Conservation (phyloP, 1,284 basidiomycete genomes). For the Ganoderma sinense region DNA sequence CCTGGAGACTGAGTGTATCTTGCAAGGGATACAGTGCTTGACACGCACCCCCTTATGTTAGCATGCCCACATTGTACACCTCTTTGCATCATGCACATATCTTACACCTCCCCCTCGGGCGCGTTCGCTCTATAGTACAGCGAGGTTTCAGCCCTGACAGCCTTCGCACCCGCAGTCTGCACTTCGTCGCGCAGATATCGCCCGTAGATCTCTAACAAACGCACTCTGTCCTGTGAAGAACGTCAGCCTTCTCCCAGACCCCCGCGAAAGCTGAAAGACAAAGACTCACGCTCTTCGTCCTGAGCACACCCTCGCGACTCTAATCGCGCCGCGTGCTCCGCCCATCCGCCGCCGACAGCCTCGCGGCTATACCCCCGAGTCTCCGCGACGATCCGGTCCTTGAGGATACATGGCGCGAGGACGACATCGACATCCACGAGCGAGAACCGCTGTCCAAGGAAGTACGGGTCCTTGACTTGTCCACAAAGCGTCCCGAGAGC, state of each 20-base stretch:
- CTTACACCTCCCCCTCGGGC: no score
- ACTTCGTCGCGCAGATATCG: constrained; percentile 65
- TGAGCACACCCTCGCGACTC: constrained; percentile 55
- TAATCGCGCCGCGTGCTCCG: constrained; percentile 52
- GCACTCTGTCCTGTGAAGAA: constrained; percentile 49
- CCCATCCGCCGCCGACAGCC: constrained; percentile 55
- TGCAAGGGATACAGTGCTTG: no score
- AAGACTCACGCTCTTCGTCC: constrained; percentile 57
- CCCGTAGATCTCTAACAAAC: constrained; percentile 58
- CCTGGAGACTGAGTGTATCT: no score
- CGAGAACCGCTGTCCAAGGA: constrained; percentile 61
- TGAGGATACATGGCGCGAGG: constrained; percentile 63
- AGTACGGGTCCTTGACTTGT: constrained; percentile 65
- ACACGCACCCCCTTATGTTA: no score
- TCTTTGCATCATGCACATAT: no score
- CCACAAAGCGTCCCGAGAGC: constrained; percentile 52
- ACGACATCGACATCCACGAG: constrained; percentile 67
- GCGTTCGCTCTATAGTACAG: no score
- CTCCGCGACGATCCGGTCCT: constrained; percentile 56
- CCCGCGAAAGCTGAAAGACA: no score
- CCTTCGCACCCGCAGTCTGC: constrained; percentile 67
- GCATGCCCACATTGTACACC: no score
- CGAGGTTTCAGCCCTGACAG: constrained; percentile 38
- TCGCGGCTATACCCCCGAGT: constrained; percentile 55
- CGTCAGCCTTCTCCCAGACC: background rate